Conservation (phyloP, 2,329 filamentous ascomycete genomes). For the Emergomyces orientalis region DNA sequence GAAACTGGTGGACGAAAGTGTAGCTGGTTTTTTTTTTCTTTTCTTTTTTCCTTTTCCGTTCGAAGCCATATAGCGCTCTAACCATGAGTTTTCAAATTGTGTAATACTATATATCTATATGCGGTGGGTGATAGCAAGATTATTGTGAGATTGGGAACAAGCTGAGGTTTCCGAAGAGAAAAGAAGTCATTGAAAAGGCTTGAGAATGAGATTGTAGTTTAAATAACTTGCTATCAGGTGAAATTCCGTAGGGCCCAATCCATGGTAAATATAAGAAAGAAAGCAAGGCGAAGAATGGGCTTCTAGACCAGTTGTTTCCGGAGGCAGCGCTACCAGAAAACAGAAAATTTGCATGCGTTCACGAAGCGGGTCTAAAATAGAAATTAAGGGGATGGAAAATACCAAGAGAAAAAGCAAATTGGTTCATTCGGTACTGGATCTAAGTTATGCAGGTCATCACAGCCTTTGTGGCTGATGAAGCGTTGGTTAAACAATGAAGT, state of each 20-base stretch:
- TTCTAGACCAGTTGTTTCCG: neutral
- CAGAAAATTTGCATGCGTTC: neutral
- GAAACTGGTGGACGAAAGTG: neutral
- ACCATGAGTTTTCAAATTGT: neutral
- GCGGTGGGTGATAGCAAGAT: too few species aligned
- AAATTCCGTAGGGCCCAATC: neutral
- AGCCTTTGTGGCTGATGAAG: neutral
- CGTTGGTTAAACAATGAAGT: too few species aligned
- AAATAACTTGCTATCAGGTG: neutral
- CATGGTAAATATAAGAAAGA: neutral
- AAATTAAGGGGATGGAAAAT: neutral
- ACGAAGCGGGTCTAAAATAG: neutral
- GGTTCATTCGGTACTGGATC: neutral
- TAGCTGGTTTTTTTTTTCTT: neutral
- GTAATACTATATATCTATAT: neutral
- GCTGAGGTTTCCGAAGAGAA: neutral
- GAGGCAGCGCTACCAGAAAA: neutral
- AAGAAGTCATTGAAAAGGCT: too few species aligned
- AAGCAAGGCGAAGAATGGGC: neutral
- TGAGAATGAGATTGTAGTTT: neutral
- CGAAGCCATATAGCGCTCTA: neutral
- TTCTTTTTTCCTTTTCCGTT: neutral
- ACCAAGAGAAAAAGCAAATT: neutral
- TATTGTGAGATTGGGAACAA: neutral
- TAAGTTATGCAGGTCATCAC: neutral